Percentiles rank a stretch among this genome's conserved stretches.
Evolutionary conservation across 2,329 filamentous ascomycete genomes (phyloP).

Genomic region (Ophiostoma angusticollis): DNA sequence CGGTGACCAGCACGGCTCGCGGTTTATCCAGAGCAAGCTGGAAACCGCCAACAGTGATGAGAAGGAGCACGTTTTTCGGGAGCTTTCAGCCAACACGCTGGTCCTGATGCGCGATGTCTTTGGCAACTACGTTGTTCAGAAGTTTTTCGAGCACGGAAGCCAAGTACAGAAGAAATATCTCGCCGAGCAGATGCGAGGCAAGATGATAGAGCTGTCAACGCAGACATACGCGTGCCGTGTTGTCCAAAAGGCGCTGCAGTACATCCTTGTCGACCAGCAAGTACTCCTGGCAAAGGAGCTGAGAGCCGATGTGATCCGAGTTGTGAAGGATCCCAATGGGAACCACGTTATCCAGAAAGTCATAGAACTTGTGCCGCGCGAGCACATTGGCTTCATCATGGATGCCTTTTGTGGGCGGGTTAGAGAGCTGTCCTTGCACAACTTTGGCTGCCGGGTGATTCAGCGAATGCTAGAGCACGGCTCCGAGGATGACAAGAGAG

Average conservation of each 20-base stretch:
- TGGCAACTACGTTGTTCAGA: constrained; percentile 97
- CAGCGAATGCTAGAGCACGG: constrained; percentile 84
- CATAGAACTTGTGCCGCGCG: constrained; percentile 64
- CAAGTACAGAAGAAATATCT: constrained; percentile 84
- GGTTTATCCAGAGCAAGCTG: constrained; percentile 89
- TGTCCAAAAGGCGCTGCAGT: constrained; percentile 90
- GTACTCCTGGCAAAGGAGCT: constrained; percentile 47
- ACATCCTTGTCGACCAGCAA: constrained; percentile 86
- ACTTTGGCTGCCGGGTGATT: constrained; percentile 84
- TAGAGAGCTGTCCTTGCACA: constrained; percentile 59
- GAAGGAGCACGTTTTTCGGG: constrained; percentile 78
- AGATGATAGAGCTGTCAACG: constrained; percentile 64
- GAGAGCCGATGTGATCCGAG: constrained; percentile 58
- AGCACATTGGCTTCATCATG: constrained; percentile 77
- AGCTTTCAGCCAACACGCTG: constrained; percentile 71
- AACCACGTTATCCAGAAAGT: constrained; percentile 97
- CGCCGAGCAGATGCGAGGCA: constrained; percentile 75
- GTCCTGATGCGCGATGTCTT: constrained; percentile 95
- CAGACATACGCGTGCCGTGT: constrained; percentile 93
- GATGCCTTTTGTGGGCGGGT: constrained; percentile 66
- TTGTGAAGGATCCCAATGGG: constrained; percentile 78
- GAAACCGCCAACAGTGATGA: constrained; percentile 91
- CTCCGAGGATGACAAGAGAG: constrained; percentile 54
- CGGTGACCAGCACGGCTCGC: constrained; percentile 87
- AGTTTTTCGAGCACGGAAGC: constrained; percentile 91